Evolutionary conservation across 768 basidiomycete genomes (phyloP), one percentile per base, ranked within the genome.

Genomic region (Omphalotus guepiniiformis): DNA sequence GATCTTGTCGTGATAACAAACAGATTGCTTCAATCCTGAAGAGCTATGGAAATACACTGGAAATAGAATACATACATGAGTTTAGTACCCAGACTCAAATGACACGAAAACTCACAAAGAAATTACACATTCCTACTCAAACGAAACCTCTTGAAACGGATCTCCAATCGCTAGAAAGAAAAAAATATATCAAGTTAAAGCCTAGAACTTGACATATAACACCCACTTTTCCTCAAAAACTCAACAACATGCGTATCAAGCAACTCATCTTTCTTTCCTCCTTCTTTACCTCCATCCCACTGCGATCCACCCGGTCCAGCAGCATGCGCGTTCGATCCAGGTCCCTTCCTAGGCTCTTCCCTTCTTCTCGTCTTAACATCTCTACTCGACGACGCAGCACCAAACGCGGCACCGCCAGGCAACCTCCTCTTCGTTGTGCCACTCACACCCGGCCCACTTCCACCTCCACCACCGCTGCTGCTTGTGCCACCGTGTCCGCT

Each of bases 191-290:
- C 2, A 9, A 9, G n/a, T 9, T 4, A n/a, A n/a, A 2, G 34
- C 4, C 11, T 11, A 7, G 16, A 13, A 4, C n/a, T 18, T 13
- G 9, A 30, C 12, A n/a, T n/a, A 5, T 25, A 5, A n/a, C 8
- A 11, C 34, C 22, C 6, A 47, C 46, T 36, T 26, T 39, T 37
- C 25, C 38, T 47, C 6, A 47, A 15, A 38, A 19, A 37, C 19
- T 39, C 36, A n/a, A 47, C 38, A 4, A 39, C 6, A n/a, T n/a
- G 4, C 35, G 29, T 47, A 29, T 47, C 46, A 12, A 47, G 15
- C 13, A 47, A 23, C 16, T 47, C 46, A 3, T 47, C 46, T 25
- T 47, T 47, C 18, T 47, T 36, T 23, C 21, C 38, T 23, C 26
- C 36, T 26, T 39, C 46, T 25, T 39, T 47, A 12, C 29, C 21